A percentile compares a stretch with the other conserved stretches of the same genome.
Conservation (phyloP, 1,139 yeast species). For the Geotrichum candidum region DNA sequence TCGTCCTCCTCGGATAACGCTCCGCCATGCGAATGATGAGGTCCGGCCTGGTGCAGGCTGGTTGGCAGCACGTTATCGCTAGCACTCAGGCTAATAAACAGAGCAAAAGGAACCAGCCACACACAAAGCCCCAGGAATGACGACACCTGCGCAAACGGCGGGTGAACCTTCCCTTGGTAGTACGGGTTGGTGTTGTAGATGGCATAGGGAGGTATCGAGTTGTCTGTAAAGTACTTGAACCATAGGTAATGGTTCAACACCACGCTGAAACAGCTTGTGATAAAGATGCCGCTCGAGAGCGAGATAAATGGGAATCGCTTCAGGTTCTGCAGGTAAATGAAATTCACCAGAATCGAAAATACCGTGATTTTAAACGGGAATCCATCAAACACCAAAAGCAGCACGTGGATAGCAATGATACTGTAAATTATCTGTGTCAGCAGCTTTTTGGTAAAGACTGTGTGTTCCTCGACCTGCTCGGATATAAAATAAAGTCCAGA, state of each 20-base stretch:
- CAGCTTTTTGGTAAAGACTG: conserved; percentile 73
- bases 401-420: conserved; percentile 48
- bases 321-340: conserved; percentile 69
- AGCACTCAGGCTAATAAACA: conserved; percentile 88
- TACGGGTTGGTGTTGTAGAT: conserved; percentile 31
- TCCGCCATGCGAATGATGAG: neutral
- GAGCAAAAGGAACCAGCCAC: conserved; percentile 91
- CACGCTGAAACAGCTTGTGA: conserved; percentile 67
- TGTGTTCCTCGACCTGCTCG: conserved; percentile 89
- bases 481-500: conserved; percentile 88
- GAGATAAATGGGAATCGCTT: conserved; percentile 78
- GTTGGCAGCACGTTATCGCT: conserved; percentile 81
- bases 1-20: conserved; percentile 26
- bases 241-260: conserved; percentile 78
- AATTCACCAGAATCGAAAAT: conserved; percentile 65
- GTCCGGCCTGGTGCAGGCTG: conserved; percentile 13
- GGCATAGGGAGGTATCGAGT: conserved; percentile 45
- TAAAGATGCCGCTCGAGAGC: conserved; percentile 60
- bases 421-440: conserved; percentile 56
- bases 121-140: conserved; percentile 89
- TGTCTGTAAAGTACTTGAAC: conserved; percentile 80
- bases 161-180: conserved; percentile 52
- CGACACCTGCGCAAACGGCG: conserved; percentile 81
- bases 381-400: conserved; percentile 63
- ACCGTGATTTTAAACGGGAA: conserved; percentile 65